phyloP scores from a whole-genome alignment of 2,329 filamentous ascomycete genomes.

The Xylaria digitata region DNA sequence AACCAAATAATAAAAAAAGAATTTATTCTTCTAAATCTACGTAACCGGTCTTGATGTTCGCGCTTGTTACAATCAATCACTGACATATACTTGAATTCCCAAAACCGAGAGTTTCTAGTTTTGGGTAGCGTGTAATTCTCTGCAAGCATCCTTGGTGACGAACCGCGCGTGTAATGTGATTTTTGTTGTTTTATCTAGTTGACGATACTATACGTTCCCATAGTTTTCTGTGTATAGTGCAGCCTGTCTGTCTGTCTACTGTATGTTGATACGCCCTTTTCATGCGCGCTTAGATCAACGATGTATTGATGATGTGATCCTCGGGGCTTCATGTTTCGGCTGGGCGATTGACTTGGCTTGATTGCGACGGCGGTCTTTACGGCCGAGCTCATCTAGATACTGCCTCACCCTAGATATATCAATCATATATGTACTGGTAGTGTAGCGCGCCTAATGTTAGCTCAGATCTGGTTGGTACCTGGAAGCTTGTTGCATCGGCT shows the following conservation, averaged over 20 bases:
- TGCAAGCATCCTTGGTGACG: neutral
- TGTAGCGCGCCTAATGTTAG: neutral
- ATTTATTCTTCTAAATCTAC: neutral
- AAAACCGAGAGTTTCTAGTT: neutral
- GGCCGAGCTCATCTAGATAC: too few species aligned
- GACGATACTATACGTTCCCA: too few species aligned
- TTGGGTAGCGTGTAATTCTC: neutral
- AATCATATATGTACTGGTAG: too few species aligned
- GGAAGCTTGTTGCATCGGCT: constrained; percentile 20
- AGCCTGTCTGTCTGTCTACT: too few species aligned
- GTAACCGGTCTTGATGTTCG: neutral
- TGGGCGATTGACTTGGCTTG: too few species aligned
- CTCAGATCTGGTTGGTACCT: neutral
- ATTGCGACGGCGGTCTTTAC: too few species aligned
- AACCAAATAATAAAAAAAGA: constrained; percentile 28
- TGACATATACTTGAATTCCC: neutral
- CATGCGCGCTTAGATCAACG: too few species aligned
- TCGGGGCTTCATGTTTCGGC: constrained; percentile 72
- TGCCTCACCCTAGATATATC: too few species aligned
- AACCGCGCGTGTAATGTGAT: neutral
- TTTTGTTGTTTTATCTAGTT: neutral
- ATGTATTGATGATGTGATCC: constrained; percentile 52
- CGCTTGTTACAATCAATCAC: neutral
- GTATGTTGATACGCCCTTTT: too few species aligned
- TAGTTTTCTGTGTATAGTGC: too few species aligned